Evolutionary conservation across 169 alveolate genomes (phyloP).

Genomic region (Theileria parva): DNA sequence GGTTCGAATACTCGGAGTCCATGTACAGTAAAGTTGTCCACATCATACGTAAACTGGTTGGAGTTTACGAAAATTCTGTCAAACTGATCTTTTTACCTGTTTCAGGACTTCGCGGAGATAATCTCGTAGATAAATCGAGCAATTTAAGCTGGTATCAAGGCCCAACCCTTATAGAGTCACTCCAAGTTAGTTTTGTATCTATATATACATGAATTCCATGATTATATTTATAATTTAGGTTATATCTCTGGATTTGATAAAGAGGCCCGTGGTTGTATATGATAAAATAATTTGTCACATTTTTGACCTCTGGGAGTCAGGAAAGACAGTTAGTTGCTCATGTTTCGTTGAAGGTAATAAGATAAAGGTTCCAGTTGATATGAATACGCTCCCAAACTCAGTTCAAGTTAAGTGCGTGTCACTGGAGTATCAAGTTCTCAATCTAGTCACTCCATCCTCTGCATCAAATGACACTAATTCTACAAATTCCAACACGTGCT

Average conservation of each 20-base stretch:
- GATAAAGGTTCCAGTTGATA: conserved; percentile 43
- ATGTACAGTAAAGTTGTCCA: conserved; percentile 41
- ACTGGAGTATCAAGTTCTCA: not conserved
- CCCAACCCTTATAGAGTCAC: conserved; percentile 34
- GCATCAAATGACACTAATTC: not conserved
- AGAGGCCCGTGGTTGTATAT: conserved; percentile 9
- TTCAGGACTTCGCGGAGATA: conserved; percentile 50
- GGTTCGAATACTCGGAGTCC: conserved; percentile 50
- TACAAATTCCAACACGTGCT: not conserved
- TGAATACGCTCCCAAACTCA: conserved; percentile 44
- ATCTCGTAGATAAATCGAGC: conserved; percentile 11
- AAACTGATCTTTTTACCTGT: conserved; percentile 50
- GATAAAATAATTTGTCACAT: conserved; percentile 45
- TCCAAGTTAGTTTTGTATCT: conserved; percentile 5
- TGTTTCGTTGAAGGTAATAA: conserved; percentile 30
- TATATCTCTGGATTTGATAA: conserved; percentile 12
- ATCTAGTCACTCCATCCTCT: conserved; percentile 3
- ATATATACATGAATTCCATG: not conserved
- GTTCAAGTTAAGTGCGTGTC: conserved; percentile 32
- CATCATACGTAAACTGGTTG: conserved; percentile 32
- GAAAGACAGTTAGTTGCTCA: conserved; percentile 45
- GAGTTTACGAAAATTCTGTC: conserved; percentile 24
- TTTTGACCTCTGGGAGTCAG: conserved; percentile 58
- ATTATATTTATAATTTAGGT: not conserved
- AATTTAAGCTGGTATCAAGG: conserved; percentile 45